A percentile compares a stretch with the other conserved stretches of the same genome.
Conservation (phyloP, 306 rosid species). For the Prunus persica region DNA sequence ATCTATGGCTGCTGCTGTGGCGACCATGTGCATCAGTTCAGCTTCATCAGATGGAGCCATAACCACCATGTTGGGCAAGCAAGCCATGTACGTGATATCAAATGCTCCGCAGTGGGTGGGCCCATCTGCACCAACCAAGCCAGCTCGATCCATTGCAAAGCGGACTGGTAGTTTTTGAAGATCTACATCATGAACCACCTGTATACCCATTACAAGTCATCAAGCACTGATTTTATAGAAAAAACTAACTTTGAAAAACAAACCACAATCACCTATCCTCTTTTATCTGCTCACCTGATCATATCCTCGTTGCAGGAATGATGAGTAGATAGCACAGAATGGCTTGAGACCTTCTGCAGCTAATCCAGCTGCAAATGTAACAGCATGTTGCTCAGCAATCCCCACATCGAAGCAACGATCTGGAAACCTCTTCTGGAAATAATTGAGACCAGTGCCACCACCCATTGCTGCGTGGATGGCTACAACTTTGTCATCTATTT, state of each 20-base stretch:
- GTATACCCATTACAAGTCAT: conserved; percentile 7
- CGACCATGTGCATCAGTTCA: conserved; percentile 93
- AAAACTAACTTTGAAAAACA: neutral
- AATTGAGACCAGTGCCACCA: conserved; percentile 86
- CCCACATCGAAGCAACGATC: conserved; percentile 90
- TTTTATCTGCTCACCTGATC: conserved; percentile 62
- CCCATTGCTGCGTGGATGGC: conserved; percentile 99
- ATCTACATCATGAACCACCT: conserved; percentile 92
- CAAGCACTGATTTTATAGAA: neutral
- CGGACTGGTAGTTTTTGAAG: conserved; percentile 90
- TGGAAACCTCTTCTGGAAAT: conserved; percentile 82
- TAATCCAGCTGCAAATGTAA: conserved; percentile 93
- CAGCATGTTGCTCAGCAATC: conserved; percentile 94
- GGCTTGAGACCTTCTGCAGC: conserved; percentile 96
- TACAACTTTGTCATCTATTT: conserved; percentile 64
- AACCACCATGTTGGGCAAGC: conserved; percentile 95
- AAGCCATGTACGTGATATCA: conserved; percentile 89
- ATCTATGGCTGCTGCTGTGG: conserved; percentile 81
- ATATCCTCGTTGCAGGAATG: conserved; percentile 90
- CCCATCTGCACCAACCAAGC: conserved; percentile 95
- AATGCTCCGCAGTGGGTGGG: conserved; percentile 98
- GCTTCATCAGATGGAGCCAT: conserved; percentile 98
- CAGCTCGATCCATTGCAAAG: conserved; percentile 90
- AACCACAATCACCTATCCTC: neutral
- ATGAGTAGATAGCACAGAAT: conserved; percentile 82